These are phyloP conservation scores for Chenopodium berlandieri DNA, from an alignment of 148 eudicot species.

Conservation along the genomic window DNA sequence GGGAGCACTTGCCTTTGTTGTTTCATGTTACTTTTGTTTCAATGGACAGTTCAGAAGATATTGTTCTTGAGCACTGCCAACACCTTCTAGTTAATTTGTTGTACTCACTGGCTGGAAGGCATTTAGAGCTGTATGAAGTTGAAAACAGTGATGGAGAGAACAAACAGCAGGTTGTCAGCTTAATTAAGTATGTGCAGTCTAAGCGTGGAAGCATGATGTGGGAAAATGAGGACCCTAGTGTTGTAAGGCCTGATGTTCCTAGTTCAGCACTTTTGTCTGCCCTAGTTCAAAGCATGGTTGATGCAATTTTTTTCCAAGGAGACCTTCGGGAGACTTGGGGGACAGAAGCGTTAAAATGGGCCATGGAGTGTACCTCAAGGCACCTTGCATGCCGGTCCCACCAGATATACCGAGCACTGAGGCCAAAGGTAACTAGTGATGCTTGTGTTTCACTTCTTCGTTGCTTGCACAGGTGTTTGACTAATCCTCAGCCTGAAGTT, in stretches of 20 bases:
- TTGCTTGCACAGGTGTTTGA: slow-evolving; percentile 85
- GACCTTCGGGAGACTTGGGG: slow-evolving; percentile 99
- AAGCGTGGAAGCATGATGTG: slow-evolving; percentile 99
- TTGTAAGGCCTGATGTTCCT: slow-evolving; percentile 79
- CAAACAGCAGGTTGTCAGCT: slow-evolving; percentile 94
- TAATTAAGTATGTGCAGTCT: slow-evolving; percentile 94
- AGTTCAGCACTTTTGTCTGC: slow-evolving; percentile 97
- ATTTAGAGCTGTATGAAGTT: slow-evolving; percentile 89
- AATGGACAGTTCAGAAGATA: slow-evolving; percentile 99
- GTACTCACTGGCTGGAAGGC: slow-evolving; percentile 97
- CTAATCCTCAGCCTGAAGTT: slow-evolving; percentile 86
- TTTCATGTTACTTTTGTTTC: slow-evolving; percentile 97
- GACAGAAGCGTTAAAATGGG: slow-evolving; percentile 94
- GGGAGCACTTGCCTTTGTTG: slow-evolving; percentile 90
- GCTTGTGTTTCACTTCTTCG: slow-evolving; percentile 94
- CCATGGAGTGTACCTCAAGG: slow-evolving; percentile 98
- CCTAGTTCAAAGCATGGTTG: slow-evolving; percentile 98
- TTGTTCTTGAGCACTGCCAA: slow-evolving; percentile 97
- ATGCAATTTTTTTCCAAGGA: slow-evolving; percentile 97
- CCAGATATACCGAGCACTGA: slow-evolving; percentile 90
- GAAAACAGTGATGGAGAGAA: slow-evolving; percentile 96
- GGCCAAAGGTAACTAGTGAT: slow-evolving; percentile 90
- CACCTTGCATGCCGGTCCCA: slow-evolving; percentile 98
- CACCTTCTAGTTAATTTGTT: slow-evolving; percentile 89
- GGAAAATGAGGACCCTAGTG: slow-evolving; percentile 97